Evolutionary conservation across 2,329 filamentous ascomycete species (phyloP), one percentile per base, ranked within the genome.

Genomic region (Trichoderma sp.): DNA sequence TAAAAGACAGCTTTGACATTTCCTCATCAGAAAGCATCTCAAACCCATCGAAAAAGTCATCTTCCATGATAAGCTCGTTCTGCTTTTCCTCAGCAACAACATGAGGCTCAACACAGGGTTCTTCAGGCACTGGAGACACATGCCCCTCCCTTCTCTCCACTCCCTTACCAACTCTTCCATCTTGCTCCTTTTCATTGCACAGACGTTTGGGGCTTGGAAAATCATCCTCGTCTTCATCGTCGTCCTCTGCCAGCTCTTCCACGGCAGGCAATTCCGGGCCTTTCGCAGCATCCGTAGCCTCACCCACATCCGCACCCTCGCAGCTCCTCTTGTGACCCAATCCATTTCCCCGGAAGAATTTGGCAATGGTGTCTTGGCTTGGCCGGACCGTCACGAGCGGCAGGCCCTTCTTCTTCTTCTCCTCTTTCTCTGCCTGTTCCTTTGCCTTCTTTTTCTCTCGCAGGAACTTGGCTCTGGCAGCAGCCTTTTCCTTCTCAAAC

Each of bases 391-490:
- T 81, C n/a, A 86, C 80, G 5, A 88, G 77, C 16, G 87, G 87
- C 69, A 87, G 68, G 0, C 87, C 85, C 66, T 80, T 83, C 70
- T 80, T 84, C 73, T 79, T 85, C 77, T 83, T 86, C 63, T 80
- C 82, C n/a, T 84, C 82, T 55, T 77, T 79, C 69, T 84, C 83
- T 8, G 81, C 81, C 30, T 81, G 75, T 59, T 86, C 86, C 73
- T 84, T 87, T 18, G 82, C 84, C 69, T 82, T 84, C 76, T 87
- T 88, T 77, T 83, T 85, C 49, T 89, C 87, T 28, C 86, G 77
- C 2, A 82, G 81, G 10, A 80, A 75, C 65, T 81, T 82, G 2
- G 87, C 87, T 69, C 83, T 83, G 3, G 80, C 79, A 21, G 82
- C 79, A 1, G 81, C 79, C 72, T 81, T 82, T 72, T 83, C 85